Conservation (phyloP, 805 yeast genomes). For the Sungouiella thailandica region DNA sequence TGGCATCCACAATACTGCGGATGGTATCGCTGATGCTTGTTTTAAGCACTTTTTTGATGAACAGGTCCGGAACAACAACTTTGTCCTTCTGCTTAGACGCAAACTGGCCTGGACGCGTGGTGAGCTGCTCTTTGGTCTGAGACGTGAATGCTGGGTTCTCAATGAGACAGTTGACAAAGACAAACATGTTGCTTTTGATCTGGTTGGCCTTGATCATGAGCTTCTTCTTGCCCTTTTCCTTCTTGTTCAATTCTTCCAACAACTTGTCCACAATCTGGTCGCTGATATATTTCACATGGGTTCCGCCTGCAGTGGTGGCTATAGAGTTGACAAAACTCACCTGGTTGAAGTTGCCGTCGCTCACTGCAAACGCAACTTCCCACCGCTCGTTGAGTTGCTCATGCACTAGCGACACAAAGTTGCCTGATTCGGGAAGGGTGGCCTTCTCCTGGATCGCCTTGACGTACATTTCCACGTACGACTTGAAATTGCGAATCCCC, state of each 20-base stretch:
- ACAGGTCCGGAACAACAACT: slow-evolving; percentile 68
- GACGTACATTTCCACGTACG: slow-evolving; percentile 84
- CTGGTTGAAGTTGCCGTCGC: slow-evolving; percentile 87
- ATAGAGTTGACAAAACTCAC: slow-evolving; percentile 96
- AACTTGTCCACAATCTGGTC: slow-evolving; percentile 81
- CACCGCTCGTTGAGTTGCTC: slow-evolving; percentile 82
- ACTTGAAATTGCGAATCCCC: slow-evolving; percentile 70
- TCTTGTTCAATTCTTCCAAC: slow-evolving; percentile 55
- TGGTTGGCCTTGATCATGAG: slow-evolving; percentile 83
- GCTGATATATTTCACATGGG: slow-evolving; percentile 82
- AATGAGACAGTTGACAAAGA: slow-evolving; percentile 86
- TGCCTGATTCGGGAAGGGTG: slow-evolving; percentile 23
- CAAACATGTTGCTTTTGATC: slow-evolving; percentile 82
- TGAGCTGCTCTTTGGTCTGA: slow-evolving; percentile 93
- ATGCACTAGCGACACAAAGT: slow-evolving; percentile 55
- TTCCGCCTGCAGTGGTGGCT: slow-evolving; percentile 96
- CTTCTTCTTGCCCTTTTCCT: slow-evolving; percentile 60
- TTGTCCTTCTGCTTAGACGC: slow-evolving; percentile 63
- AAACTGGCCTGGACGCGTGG: slow-evolving; percentile 83
- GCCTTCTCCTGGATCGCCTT: slow-evolving; percentile 60
- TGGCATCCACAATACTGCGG: slow-evolving; percentile 76
- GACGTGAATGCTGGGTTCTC: slow-evolving; percentile 97
- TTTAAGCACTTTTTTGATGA: slow-evolving; percentile 61
- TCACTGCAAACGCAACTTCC: slow-evolving; percentile 94
- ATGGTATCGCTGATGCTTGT: slow-evolving; percentile 73